Conservation (phyloP, 139 green algal species). For the Medakamo hakoo region DNA sequence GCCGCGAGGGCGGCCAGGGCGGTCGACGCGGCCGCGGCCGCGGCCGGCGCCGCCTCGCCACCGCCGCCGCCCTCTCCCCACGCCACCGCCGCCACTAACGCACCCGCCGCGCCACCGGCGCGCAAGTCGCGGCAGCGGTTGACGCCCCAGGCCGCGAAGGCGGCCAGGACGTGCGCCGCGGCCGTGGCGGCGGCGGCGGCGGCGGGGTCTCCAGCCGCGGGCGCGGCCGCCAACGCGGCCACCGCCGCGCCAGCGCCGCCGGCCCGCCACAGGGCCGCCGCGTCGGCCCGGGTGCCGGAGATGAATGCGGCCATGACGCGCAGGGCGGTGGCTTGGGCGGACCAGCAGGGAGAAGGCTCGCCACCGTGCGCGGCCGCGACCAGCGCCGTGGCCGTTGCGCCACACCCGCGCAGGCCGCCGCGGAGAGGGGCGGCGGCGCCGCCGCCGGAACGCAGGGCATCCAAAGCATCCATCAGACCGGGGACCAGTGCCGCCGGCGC, state of each 20-base stretch:
- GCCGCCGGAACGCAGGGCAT: neutral
- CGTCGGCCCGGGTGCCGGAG: neutral
- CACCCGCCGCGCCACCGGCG: no score
- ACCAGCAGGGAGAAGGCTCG: neutral
- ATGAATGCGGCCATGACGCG: neutral
- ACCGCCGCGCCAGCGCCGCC: neutral
- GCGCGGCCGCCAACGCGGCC: neutral
- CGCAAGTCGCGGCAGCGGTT: neutral
- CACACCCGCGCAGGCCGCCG: neutral
- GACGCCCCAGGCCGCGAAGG: neutral
- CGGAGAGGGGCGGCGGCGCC: neutral
- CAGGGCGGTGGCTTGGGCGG: neutral
- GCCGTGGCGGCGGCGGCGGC: neutral
- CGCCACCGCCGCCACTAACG: neutral
- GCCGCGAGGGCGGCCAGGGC: neutral
- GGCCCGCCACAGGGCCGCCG: neutral
- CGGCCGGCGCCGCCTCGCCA: neutral
- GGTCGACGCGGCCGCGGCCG: no score
- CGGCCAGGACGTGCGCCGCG: neutral
- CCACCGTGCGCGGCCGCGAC: no score
- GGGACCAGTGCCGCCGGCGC: neutral
- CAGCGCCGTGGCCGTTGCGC: neutral
- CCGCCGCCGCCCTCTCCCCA: neutral
- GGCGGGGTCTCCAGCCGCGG: neutral
- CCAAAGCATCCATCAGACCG: neutral